These are phyloP conservation scores for Coffea humblotiana DNA, from an alignment of 305 asterid genomes.

Conservation along the genomic window DNA sequence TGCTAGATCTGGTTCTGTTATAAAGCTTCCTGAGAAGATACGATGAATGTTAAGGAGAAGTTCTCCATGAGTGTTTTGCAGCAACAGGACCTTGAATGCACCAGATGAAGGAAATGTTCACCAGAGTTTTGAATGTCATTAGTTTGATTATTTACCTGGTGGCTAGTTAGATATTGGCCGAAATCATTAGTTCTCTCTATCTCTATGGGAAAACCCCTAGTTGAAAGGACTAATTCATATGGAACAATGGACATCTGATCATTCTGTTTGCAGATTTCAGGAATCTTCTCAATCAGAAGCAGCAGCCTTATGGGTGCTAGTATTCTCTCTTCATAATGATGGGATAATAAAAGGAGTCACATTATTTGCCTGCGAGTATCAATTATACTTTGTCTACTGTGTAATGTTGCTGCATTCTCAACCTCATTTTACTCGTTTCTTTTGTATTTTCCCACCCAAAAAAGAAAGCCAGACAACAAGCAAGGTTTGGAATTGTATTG, in stretches of 20 bases:
- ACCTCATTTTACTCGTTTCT: not conserved
- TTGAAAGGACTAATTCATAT: no score
- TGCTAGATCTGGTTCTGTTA: not conserved
- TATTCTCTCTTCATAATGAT: not conserved
- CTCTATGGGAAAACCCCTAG: not conserved
- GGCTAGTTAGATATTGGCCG: not conserved
- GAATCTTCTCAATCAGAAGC: not conserved
- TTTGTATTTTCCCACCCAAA: not conserved
- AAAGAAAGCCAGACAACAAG: not conserved
- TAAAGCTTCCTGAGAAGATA: not conserved
- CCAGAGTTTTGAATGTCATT: not conserved
- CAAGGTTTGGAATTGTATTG: not conserved
- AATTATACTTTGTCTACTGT: no score
- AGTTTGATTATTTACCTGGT: not conserved
- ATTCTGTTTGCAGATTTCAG: not conserved
- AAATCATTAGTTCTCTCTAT: not conserved
- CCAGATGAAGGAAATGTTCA: no score
- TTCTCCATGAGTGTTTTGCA: not conserved
- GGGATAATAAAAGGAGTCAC: not conserved
- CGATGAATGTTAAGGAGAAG: not conserved
- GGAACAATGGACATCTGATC: not conserved
- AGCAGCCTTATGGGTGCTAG: not conserved
- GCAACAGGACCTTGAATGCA: no score
- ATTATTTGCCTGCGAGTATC: not conserved
- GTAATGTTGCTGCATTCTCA: not conserved